Evolutionary conservation across 1,284 basidiomycete genomes (phyloP).

Genomic region (Coriolopsis trogii): DNA sequence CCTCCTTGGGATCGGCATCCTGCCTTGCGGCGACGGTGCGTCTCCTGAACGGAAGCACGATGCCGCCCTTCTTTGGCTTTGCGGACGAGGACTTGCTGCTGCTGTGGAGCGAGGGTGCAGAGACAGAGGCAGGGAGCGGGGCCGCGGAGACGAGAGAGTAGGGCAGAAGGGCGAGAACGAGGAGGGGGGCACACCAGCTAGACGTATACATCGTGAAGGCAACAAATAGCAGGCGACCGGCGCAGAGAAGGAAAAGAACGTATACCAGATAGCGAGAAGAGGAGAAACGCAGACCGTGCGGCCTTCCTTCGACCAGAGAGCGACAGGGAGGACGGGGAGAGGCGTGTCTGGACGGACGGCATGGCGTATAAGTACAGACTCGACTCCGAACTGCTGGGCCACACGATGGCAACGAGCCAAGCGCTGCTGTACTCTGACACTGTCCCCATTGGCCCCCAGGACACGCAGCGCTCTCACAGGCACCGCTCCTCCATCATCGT

Average conservation of each 20-base stretch:
- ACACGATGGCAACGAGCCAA: no score
- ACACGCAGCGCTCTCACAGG: no score
- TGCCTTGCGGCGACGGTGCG: conserved; percentile 12
- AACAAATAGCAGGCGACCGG: conserved; percentile 27
- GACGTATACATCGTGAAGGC: conserved; percentile 26
- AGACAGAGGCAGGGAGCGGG: conserved; percentile 14
- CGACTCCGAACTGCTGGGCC: no score
- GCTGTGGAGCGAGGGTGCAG: conserved; percentile 9
- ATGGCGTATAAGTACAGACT: conserved; percentile 19
- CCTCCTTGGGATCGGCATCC: conserved; percentile 7
- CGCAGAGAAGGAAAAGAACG: conserved; percentile 21
- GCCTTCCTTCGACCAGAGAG: conserved; percentile 22
- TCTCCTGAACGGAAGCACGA: conserved; percentile 18
- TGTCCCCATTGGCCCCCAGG: no score
- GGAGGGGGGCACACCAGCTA: conserved; percentile 23
- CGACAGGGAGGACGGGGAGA: conserved; percentile 20
- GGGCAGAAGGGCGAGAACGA: conserved; percentile 14
- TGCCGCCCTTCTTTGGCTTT: conserved; percentile 13
- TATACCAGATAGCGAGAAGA: conserved; percentile 23
- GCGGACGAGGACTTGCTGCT: conserved; percentile 8
- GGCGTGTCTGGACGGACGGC: not conserved
- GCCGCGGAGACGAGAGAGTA: conserved; percentile 11
- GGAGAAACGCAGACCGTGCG: conserved; percentile 17
- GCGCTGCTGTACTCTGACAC: no score
- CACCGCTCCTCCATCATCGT: no score